Conservation (phyloP, 2,329 filamentous ascomycete genomes). For the Pseudocercospora crystallina region DNA sequence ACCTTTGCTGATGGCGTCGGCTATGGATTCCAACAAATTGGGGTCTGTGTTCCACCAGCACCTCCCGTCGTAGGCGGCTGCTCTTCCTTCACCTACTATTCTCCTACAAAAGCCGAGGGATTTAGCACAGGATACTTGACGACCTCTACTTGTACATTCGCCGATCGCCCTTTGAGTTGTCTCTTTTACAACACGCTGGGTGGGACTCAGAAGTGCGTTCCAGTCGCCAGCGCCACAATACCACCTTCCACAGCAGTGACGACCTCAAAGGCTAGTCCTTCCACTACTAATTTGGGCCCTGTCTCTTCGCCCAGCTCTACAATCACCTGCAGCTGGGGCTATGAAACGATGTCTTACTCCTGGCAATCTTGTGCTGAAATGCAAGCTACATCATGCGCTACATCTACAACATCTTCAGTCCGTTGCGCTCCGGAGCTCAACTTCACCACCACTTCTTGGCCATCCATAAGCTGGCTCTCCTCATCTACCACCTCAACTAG, state of each 20-base stretch:
- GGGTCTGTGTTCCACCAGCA: no score
- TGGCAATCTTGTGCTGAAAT: not conserved
- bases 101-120: not conserved
- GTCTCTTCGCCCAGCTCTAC: not conserved
- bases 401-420: not conserved
- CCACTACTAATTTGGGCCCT: not conserved
- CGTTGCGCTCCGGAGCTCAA: no score
- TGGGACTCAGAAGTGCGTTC: not conserved
- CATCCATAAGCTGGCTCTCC: no score
- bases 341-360: constrained; percentile 3
- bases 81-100: constrained; percentile 3
- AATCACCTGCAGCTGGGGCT: not conserved
- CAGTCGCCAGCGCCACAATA: not conserved
- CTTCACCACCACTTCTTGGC: no score
- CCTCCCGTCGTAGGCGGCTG: constrained; percentile 2
- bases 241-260: not conserved
- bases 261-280: not conserved
- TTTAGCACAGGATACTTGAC: not conserved
- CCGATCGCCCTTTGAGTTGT: not conserved
- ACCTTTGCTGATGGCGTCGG: no score
- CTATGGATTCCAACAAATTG: no score
- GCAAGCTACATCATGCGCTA: not conserved
- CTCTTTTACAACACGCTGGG: not conserved
- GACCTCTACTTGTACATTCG: not conserved
- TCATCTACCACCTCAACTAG: no score